Base-by-base conservation (phyloP, 2,329 filamentous ascomycete species). In the Pestalotiopsis sp. region DNA sequence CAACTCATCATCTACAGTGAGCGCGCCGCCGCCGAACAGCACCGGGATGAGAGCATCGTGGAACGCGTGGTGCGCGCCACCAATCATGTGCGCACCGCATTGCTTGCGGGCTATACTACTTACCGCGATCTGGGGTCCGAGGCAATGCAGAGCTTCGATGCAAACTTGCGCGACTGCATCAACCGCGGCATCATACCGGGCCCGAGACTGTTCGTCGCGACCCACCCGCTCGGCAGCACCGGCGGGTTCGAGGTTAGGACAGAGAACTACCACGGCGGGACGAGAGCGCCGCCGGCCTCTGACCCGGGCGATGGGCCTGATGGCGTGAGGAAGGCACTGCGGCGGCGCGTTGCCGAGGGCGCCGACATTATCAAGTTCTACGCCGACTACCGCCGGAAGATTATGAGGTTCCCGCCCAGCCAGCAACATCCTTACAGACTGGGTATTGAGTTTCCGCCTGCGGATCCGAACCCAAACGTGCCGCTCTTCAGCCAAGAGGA, bases 91-190 rank as follows among this genome's bases (percentile, higher is more conserved):
- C 84, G 84, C 59, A 80, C 81, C 0, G 87, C 85, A 1, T 79
- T 90, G 11, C 77, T 86, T 23, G 86, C 87, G 0, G 88, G 88
- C 6, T 90, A 86, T 78, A 90, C 87, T 0, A 89, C 86, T 2
- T 88, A 88, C 75, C 81, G 87, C 58, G 87, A 89, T 73, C 80
- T 89, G 0, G 86, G 86, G 14, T 86, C 85, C 3, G 86, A 89
- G 72, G 82, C 82, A 0, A 80, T 88, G 69, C 78, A 80, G 36
- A 82, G 84, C 49, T 82, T 82, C 36, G 87, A 89, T 74, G 82
- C 82, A 52, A 83, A 83, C 66, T 75, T 89, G 3, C 81, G 87
- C 11, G 85, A 89, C 74, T 82, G 83, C 41, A 83, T 89, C 72
- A 86, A 86, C 70, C 83, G 86, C 6, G 86, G 86, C 4, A 73